Percentiles rank a stretch among this genome's conserved stretches.
phyloP scores from a whole-genome alignment of 2,329 filamentous ascomycete species.

The Calonectria pauciramosa region DNA sequence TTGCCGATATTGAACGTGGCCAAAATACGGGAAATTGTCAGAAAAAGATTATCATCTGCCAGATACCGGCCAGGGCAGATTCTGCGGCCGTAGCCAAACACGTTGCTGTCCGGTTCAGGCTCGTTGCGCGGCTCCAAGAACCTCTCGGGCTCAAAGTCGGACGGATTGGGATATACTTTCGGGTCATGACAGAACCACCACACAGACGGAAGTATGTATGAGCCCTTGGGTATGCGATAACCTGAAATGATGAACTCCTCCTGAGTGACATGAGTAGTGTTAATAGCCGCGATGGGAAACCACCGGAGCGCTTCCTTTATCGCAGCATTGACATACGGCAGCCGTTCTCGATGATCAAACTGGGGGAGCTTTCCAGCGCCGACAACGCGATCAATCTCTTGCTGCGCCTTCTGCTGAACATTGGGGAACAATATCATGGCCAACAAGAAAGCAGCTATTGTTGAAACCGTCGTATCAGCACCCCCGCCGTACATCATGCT shows the following conservation, averaged over 20 bases:
- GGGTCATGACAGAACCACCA: conserved; percentile 68
- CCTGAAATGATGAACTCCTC: conserved; percentile 45
- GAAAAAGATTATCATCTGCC: conserved; percentile 49
- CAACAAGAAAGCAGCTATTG: conserved; percentile 42
- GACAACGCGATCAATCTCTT: conserved; percentile 46
- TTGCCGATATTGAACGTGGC: conserved; percentile 59
- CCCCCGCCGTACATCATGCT: conserved; percentile 47
- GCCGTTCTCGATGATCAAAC: conserved; percentile 42
- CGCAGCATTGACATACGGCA: conserved; percentile 49
- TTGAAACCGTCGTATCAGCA: conserved; percentile 47
- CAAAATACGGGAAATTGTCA: conserved; percentile 56
- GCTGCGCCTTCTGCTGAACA: conserved; percentile 42
- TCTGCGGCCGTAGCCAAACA: conserved; percentile 54
- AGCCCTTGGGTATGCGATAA: conserved; percentile 47
- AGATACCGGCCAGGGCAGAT: conserved; percentile 52
- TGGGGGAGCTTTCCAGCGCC: conserved; percentile 47
- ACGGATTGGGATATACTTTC: conserved; percentile 68
- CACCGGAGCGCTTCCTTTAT: conserved; percentile 50
- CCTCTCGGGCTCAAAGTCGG: conserved; percentile 50
- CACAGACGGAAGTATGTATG: conserved; percentile 39
- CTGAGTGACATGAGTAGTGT: conserved; percentile 55
- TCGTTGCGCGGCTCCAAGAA: conserved; percentile 48
- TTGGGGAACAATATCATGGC: conserved; percentile 42
- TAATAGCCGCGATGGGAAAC: conserved; percentile 50
- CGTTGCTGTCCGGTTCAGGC: conserved; percentile 47